Conservation (phyloP, 169 alveolate species). For the Miamiensis avidus region DNA sequence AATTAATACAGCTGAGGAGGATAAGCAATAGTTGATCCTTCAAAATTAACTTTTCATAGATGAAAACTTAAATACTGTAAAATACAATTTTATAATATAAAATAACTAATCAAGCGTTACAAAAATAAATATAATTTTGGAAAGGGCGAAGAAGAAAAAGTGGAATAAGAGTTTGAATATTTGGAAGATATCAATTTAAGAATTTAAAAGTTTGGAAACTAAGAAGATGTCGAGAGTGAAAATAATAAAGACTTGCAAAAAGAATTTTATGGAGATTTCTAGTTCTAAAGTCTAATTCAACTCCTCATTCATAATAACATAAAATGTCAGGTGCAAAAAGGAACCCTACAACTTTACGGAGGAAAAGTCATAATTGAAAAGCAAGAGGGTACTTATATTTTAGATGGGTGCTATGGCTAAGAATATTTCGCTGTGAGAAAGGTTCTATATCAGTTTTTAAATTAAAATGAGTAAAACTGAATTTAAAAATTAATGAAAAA, state of each 20-base stretch:
- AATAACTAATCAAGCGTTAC: not conserved
- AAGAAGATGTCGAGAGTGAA: not conserved
- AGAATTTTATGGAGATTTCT: not conserved
- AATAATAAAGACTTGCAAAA: not conserved
- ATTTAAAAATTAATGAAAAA: no score
- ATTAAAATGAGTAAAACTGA: not conserved
- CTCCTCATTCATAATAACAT: not conserved
- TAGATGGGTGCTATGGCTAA: not conserved
- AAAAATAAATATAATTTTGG: not conserved
- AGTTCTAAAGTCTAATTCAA: not conserved
- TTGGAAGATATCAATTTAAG: not conserved
- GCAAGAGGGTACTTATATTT: not conserved
- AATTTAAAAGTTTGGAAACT: not conserved
- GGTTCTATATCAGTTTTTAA: no score
- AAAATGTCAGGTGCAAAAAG: not conserved
- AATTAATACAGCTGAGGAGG: not conserved
- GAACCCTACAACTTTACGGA: not conserved
- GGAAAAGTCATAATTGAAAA: not conserved
- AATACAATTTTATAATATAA: no score
- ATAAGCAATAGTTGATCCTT: no score
- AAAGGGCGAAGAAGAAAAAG: not conserved
- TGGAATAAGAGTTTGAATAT: not conserved
- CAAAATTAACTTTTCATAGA: no score
- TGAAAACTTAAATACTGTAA: no score
- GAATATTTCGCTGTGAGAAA: not conserved